Base-by-base conservation (phyloP, 306 rosid species). In the Cicer bijugum region DNA sequence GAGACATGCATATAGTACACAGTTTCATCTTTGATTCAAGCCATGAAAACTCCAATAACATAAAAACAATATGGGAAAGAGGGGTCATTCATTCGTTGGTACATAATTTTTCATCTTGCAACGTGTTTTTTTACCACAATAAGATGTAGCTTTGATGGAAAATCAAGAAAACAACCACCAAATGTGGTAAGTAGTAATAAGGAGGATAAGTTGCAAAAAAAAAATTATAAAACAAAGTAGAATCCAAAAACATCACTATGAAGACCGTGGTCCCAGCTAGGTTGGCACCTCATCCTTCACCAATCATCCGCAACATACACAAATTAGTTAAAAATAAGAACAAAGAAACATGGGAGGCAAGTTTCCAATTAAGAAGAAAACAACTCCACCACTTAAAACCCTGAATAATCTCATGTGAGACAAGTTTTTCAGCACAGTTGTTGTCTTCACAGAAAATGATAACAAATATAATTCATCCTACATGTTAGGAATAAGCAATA, bases 1-100 rank as follows among this genome's bases (percentile, higher is more conserved):
- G 45, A 75, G 50, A 67, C 71, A 75, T 57, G 82, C 53, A 51
- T 61, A 78, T 45, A 69, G 37, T 74, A 74, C 77, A 74, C 67
- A 68, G 53, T 59, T 70, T 39, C 75, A 71, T 44, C 12, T 20
- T 38, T 47, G 44, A 65, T 60, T 60, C 23, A 67, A 50, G 74
- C 66, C 66, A 44, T 14, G 37, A 5, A 47, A 44, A 68, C 38
- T 76, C 33, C 63, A 75, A 47, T 56, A 42, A 35, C 61, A 76
- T 53, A 19, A 48, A 72, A 72, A 23, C 33, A 61, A 44, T 44
- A 71, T 4, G 23, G 19, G 71, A 52, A n/a, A 59, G 77, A 5
- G 20, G 43, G 44, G 33, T 6, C 5, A 14, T 55, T 50, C 55
- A 14, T 55, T 50, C 55, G 14, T 37, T 37, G 71, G 52, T 8